Base-by-base conservation (phyloP, 2,329 filamentous ascomycete genomes). In the Colletotrichum australisinense region DNA sequence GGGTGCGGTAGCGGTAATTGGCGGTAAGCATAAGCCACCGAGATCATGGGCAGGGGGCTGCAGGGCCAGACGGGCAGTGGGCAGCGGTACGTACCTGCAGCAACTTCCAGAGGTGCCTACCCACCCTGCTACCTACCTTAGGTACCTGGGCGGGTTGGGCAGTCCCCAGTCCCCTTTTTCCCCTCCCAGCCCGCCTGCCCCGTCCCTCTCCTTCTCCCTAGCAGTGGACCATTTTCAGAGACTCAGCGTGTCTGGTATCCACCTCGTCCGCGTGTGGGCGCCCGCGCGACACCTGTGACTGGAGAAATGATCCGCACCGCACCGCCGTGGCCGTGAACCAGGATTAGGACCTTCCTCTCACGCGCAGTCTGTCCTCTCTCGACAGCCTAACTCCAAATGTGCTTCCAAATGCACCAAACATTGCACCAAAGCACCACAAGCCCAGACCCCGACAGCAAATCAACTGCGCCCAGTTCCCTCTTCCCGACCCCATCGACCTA, bases 271-370 rank as follows among this genome's bases (percentile, higher is more conserved):
- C 30, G 58, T 62, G 58, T 68, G 65, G 69, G 64, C 58, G 42
- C 42, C 42, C 42, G 42, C 42, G 69, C 58, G 38, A 68, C 66
- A 63, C 59, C 59, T 55, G 26, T 63, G 59, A 59, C 65, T 69
- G 49, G 57, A 72, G 69, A 72, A 64, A 49, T 64, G 70, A 69
- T 69, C 70, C 66, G 66, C 70, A 63, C 66, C 57, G 32, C 30
- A 32, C 46, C 64, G 38, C 16, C 32, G 57, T 72, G 57, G 67
- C 32, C 32, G 32, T 35, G 32, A 16, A 42, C 69, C 69, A 49
- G 42, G 42, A 49, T 49, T 63, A 28, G 58, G 42, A 63, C 38
- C 59, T 52, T 9, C 52, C 38, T 14, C 16, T 14, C 16, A 19
- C 42, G 7, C 16, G 42, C 42, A n/a, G 42, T 49, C 42, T 49